Conservation (phyloP, 2,329 filamentous ascomycete species). For the Grosmannia huntii region DNA sequence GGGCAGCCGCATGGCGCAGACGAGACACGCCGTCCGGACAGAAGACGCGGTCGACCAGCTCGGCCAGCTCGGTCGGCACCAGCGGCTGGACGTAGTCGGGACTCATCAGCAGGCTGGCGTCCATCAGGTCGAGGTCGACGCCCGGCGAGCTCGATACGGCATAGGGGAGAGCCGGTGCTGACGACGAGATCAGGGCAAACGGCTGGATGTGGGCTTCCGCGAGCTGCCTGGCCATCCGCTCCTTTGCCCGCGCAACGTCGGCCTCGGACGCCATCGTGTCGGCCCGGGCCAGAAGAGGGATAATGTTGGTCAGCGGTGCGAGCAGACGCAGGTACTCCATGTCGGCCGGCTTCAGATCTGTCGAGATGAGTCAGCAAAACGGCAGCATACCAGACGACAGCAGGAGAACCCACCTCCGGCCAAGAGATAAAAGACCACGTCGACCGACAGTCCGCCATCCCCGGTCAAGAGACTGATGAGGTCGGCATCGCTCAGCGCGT, state of each 20-base stretch:
- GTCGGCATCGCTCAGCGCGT: conserved; percentile 59
- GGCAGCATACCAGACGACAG: not conserved
- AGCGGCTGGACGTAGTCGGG: conserved; percentile 80
- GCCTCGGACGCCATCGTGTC: conserved; percentile 49
- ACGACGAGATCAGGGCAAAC: conserved; percentile 49
- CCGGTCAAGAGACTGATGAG: conserved; percentile 67
- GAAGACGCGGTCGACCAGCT: conserved; percentile 63
- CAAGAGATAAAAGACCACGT: conserved; percentile 74
- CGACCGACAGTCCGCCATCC: conserved; percentile 70
- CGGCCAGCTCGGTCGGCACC: conserved; percentile 56
- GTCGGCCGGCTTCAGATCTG: conserved; percentile 50
- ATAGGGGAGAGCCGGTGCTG: conserved; percentile 36
- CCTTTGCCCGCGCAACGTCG: conserved; percentile 47
- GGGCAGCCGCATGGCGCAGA: conserved; percentile 69
- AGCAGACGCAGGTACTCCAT: conserved; percentile 60
- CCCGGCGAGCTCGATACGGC: conserved; percentile 64
- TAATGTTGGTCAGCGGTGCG: conserved; percentile 64
- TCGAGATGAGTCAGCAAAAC: conserved; percentile 13
- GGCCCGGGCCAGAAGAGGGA: conserved; percentile 67
- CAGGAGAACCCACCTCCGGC: conserved; percentile 43
- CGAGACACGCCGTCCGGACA: conserved; percentile 66
- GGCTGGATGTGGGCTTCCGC: conserved; percentile 43
- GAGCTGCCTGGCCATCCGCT: conserved; percentile 43
- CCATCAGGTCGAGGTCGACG: conserved; percentile 71
- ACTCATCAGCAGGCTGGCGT: conserved; percentile 86